Conservation (phyloP, 1,139 yeast species). For the Groenewaldozyma auringiensis region DNA sequence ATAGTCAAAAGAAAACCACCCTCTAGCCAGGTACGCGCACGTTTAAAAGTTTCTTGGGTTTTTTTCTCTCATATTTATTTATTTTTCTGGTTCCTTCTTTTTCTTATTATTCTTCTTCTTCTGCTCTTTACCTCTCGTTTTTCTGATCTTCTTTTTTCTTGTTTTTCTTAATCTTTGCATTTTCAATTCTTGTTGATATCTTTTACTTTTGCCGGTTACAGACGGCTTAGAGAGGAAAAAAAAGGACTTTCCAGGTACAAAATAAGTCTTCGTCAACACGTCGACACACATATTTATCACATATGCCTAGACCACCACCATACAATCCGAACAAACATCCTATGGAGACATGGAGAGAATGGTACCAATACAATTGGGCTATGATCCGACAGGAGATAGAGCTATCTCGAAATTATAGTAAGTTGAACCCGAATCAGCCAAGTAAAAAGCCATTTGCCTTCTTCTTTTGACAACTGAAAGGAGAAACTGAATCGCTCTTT, state of each 20-base stretch:
- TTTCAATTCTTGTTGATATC: no score
- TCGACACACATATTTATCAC: no score
- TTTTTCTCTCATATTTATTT: neutral
- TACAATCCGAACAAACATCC: slow-evolving; percentile 27
- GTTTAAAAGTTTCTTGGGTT: neutral
- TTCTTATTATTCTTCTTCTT: neutral
- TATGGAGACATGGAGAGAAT: slow-evolving; percentile 30
- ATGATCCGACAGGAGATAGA: slow-evolving; percentile 16
- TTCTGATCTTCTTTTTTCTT: neutral
- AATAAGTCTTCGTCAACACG: no score
- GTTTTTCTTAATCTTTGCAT: neutral
- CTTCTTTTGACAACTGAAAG: no score
- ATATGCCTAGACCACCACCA: slow-evolving; percentile 17
- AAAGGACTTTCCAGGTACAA: no score
- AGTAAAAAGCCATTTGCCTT: no score
- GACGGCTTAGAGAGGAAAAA: no score
- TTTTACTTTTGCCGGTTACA: no score
- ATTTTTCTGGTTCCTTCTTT: neutral
- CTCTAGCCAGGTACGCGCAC: neutral
- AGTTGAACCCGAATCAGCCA: slow-evolving; percentile 6
- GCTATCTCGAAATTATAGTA: slow-evolving; percentile 7
- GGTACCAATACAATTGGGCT: slow-evolving; percentile 24
- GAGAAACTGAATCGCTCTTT: no score
- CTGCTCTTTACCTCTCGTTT: neutral
- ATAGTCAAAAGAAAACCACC: no score